phyloP scores from a whole-genome alignment of 495 filamentous ascomycete species.

The Apodospora peruviana region DNA sequence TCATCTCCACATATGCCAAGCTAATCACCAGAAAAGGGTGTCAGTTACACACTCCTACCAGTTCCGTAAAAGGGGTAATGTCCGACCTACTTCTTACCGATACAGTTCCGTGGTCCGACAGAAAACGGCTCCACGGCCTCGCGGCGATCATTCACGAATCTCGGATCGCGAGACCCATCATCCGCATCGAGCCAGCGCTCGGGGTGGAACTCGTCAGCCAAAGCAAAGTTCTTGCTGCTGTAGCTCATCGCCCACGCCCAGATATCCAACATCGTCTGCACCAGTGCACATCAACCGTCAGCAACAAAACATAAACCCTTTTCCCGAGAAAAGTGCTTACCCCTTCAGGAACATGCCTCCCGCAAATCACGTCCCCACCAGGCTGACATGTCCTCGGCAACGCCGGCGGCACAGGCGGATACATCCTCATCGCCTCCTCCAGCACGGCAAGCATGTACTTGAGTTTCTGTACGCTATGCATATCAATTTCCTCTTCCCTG shows the following conservation, averaged over 20 bases:
- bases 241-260: constrained; percentile 43
- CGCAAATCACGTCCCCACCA: constrained; percentile 43
- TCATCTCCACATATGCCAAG: constrained; percentile 37
- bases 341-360: constrained; percentile 31
- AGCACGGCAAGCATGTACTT: constrained; percentile 52
- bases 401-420: constrained; percentile 43
- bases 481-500: constrained; percentile 41
- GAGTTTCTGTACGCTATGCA: constrained; percentile 35
- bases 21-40: not conserved
- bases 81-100: constrained; percentile 40
- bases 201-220: constrained; percentile 42
- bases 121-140: constrained; percentile 41
- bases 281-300: not conserved
- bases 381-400: constrained; percentile 35
- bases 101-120: constrained; percentile 42
- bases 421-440: constrained; percentile 51
- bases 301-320: not conserved
- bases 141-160: constrained; percentile 38
- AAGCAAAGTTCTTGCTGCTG: constrained; percentile 36
- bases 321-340: constrained; percentile 19
- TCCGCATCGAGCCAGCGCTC: constrained; percentile 43
- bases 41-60: not conserved
- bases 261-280: constrained; percentile 46
- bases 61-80: not conserved
- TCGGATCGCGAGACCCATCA: constrained; percentile 19